These are phyloP conservation scores for Coemansia sp. DNA, from an alignment of 192 early-diverging fungal genomes.

Conservation along the genomic window DNA sequence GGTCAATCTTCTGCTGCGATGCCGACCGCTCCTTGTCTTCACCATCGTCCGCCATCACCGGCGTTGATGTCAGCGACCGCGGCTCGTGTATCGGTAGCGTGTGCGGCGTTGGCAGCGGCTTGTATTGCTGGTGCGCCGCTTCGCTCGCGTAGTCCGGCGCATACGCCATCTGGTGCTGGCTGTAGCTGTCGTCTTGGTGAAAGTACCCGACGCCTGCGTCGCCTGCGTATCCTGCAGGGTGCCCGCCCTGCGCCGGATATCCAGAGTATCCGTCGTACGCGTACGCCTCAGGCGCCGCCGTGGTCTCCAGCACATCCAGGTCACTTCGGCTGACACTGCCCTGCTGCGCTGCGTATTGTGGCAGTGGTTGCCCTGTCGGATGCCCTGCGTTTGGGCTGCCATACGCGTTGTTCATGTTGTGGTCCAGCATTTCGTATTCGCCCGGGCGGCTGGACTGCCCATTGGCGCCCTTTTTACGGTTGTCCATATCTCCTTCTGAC, in stretches of 20 bases:
- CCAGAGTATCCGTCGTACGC: conserved; percentile 36
- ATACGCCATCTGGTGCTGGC: conserved; percentile 22
- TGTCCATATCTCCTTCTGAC: conserved; percentile 22
- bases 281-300: conserved; percentile 24
- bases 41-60: conserved; percentile 36
- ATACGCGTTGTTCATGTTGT: conserved; percentile 36
- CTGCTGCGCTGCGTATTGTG: conserved; percentile 13
- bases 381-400: conserved; percentile 22
- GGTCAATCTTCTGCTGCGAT: conserved; percentile 36
- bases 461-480: conserved; percentile 25
- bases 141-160: conserved; percentile 22
- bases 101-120: conserved; percentile 48
- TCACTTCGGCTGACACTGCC: conserved; percentile 45
- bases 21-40: conserved; percentile 9
- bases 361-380: conserved; percentile 22
- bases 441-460: conserved; percentile 21
- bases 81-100: conserved; percentile 46
- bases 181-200: conserved; percentile 39
- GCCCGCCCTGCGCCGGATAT: conserved; percentile 15
- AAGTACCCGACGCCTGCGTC: conserved; percentile 52
- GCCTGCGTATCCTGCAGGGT: conserved; percentile 10
- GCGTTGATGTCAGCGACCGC: conserved; percentile 37
- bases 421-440: conserved; percentile 56
- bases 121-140: conserved; percentile 27
- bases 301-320: conserved; percentile 53